Base-by-base conservation (phyloP, 495 filamentous ascomycete species). In the Xylaria scruposa region DNA sequence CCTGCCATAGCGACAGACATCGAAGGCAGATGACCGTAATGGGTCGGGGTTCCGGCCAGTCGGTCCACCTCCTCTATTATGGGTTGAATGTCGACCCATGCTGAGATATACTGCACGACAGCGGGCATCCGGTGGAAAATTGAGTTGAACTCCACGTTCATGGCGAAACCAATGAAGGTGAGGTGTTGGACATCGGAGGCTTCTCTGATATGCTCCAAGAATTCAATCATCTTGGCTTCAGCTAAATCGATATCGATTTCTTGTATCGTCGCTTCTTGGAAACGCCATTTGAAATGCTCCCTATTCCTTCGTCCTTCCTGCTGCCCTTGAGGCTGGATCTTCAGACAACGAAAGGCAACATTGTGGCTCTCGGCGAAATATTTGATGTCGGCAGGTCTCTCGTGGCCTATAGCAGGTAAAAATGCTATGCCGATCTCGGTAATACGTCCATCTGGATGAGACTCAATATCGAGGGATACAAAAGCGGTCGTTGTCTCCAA, bases 71-170 rank as follows among this genome's bases (percentile, higher is more conserved):
- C 65, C 47, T 7, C 56, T 60, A 61, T 65, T 19, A 61, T 42
- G 67, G 38, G 67, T 42, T 49, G 62, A 44, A 70, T 63, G 67
- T 54, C 56, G 24, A 60, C 29, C 49, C 26, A 62, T 59, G 68
- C 31, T 29, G 63, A 64, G 69, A 72, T 47, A 70, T 59, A 29
- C 26, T 44, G 58, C 33, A 44, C 19, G 56, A 31, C 66, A 29
- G 56, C 70, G 60, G 54, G 36, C 49, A 51, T 70, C n/a, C 51
- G 70, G 47, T 12, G 40, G 12, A 31, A 29, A 8, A 44, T 0
- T 26, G 19, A 15, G 66, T 40, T 53, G 31, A 60, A 60, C 12
- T 60, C 56, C 7, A 17, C 17, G 10, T 24, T n/a, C 56, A 60
- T 60, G 6, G 31, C 26, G 31, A 36, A 60, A 60, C 29, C 29